Conservation (phyloP, 352 stramenopile species). For the Globisporangium abappressorium region DNA sequence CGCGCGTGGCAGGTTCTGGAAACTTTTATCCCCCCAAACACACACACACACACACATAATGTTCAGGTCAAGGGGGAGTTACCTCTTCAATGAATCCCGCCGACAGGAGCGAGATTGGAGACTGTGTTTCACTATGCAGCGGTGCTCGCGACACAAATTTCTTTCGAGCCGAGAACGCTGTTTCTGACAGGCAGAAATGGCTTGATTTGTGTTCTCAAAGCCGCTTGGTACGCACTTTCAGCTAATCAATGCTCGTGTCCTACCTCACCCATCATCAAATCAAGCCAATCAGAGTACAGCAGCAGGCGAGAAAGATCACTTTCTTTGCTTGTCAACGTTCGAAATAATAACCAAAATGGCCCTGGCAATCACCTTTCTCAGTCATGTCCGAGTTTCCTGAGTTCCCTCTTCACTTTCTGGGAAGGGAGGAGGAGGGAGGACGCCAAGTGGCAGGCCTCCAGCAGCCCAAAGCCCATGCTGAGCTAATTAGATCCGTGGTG, state of each 20-base stretch:
- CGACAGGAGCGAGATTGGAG: too few relatives aligned
- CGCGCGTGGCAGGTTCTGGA: too few relatives aligned
- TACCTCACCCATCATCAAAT: neutral
- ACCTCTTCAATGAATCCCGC: too few relatives aligned
- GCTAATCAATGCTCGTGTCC: neutral
- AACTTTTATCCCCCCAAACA: too few relatives aligned
- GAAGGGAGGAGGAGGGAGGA: neutral
- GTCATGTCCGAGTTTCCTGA: too few relatives aligned
- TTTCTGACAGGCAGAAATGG: too few relatives aligned
- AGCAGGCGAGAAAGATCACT: conserved; percentile 1
- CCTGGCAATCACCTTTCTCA: neutral
- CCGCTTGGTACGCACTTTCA: neutral
- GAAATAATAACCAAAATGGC: neutral
- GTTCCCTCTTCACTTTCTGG: neutral
- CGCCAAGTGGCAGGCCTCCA: neutral
- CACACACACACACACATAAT: too few relatives aligned
- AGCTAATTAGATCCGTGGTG: neutral
- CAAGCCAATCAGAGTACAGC: neutral
- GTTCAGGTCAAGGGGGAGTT: too few relatives aligned
- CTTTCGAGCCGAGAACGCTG: too few relatives aligned
- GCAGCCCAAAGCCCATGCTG: neutral
- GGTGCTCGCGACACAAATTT: too few relatives aligned
- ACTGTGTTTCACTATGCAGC: too few relatives aligned
- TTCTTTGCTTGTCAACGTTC: neutral
- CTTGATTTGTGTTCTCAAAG: too few relatives aligned